Conservation (phyloP, 2,329 filamentous ascomycete genomes). For the Sporothrix euskadiensis region DNA sequence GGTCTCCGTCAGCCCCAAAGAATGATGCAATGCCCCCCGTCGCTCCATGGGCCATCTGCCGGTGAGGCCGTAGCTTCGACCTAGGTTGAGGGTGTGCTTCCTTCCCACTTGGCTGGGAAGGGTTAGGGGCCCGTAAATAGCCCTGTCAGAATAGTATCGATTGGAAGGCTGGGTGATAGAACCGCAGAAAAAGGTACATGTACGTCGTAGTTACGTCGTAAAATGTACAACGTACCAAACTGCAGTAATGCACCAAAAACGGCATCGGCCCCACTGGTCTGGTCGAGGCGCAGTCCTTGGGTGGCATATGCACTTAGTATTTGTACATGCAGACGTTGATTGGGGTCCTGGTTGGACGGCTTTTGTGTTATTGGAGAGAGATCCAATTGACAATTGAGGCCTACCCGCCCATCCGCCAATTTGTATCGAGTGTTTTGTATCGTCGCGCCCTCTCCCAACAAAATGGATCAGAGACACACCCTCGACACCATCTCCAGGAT, state of each 20-base stretch:
- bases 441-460: neutral
- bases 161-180: neutral
- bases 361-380: neutral
- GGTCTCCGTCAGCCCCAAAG: constrained; percentile 20
- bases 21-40: constrained; percentile 27
- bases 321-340: neutral
- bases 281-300: constrained; percentile 21
- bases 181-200: neutral
- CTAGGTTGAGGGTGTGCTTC: neutral
- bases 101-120: constrained; percentile 27
- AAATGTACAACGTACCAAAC: neutral
- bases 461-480: constrained; percentile 20
- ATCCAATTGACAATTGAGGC: neutral
- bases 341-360: constrained; percentile 16
- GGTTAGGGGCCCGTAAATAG: neutral
- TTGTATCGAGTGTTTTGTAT: constrained; percentile 1
- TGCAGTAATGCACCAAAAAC: constrained; percentile 15
- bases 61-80: constrained; percentile 28
- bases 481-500: constrained; percentile 12
- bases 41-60: constrained; percentile 26
- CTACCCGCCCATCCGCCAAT: neutral
- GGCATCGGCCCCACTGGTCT: constrained; percentile 13
- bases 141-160: constrained; percentile 2
- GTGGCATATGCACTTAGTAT: neutral
- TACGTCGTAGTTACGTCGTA: too few relatives aligned